Evolutionary conservation across 192 early-diverging fungal species (phyloP).

Genomic region (Globomyces pollinis-pini): DNA sequence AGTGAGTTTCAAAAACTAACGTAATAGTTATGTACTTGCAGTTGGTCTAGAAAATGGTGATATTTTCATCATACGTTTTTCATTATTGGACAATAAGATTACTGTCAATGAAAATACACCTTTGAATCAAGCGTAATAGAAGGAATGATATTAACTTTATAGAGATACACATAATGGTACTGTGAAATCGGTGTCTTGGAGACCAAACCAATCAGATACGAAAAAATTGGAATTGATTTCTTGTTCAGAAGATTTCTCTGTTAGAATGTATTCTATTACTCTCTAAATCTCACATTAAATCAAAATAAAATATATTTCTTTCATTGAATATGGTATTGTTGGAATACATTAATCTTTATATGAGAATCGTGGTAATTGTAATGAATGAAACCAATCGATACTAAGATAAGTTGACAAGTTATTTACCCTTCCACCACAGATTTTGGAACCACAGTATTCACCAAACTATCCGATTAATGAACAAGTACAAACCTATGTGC

Average conservation of each 20-base stretch:
- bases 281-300: not conserved
- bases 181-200: slow-evolving; percentile 54
- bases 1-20: slow-evolving; percentile 18
- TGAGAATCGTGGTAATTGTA: not conserved
- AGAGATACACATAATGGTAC: slow-evolving; percentile 17
- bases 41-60: slow-evolving; percentile 77
- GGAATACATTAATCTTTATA: not conserved
- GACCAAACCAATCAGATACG: slow-evolving; percentile 23
- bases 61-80: slow-evolving; percentile 42
- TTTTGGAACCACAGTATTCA: no score
- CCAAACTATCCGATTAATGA: no score
- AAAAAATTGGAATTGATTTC: slow-evolving; percentile 66
- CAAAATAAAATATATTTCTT: not conserved
- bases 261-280: slow-evolving; percentile 52
- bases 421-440: no score
- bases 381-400: no score
- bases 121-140: not conserved
- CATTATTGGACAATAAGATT: slow-evolving; percentile 24
- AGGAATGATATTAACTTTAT: slow-evolving; percentile 46
- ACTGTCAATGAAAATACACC: not conserved
- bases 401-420: no score
- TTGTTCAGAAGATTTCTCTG: slow-evolving; percentile 65
- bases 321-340: not conserved
- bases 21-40: slow-evolving; percentile 64
- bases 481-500: no score